Evolutionary conservation across 805 yeast genomes (phyloP).

Genomic region (Saccharomycopsis guyanensis): DNA sequence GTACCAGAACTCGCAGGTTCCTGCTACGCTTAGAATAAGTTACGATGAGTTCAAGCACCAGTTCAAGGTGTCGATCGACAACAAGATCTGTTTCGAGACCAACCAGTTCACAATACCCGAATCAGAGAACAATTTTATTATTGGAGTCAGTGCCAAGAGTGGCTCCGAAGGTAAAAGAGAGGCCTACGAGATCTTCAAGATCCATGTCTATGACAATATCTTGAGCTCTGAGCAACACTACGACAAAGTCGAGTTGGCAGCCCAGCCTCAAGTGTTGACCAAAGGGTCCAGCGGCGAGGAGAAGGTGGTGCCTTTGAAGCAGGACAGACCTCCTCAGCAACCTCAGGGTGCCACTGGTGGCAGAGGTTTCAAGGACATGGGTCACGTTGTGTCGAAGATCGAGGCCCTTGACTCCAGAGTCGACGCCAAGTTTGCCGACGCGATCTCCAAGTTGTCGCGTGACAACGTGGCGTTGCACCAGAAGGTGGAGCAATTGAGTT

Average conservation of each 20-base stretch:
- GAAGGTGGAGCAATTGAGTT: conserved; percentile 22
- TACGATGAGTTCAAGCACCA: conserved; percentile 36
- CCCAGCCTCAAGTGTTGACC: conserved; percentile 38
- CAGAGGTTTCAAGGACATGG: conserved; percentile 23
- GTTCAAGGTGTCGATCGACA: conserved; percentile 64
- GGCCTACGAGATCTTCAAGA: conserved; percentile 54
- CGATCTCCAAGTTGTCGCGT: conserved; percentile 23
- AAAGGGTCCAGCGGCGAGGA: conserved; percentile 32
- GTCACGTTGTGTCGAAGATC: conserved; percentile 29
- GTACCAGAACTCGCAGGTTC: conserved; percentile 64
- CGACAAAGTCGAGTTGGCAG: conserved; percentile 43
- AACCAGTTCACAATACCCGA: conserved; percentile 41
- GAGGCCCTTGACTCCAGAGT: conserved; percentile 19
- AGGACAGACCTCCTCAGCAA: neutral
- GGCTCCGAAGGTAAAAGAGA: conserved; percentile 35
- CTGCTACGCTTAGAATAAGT: conserved; percentile 58
- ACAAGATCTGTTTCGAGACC: conserved; percentile 62
- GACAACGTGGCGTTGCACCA: conserved; percentile 24
- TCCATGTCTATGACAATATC: conserved; percentile 43
- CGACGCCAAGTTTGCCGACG: conserved; percentile 21
- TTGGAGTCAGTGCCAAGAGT: conserved; percentile 50
- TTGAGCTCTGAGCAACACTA: conserved; percentile 49
- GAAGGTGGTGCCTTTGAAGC: conserved; percentile 1
- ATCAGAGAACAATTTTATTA: conserved; percentile 29
- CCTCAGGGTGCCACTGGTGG: no score